A percentile compares a stretch with the other conserved stretches of the same genome.
Evolutionary conservation across 768 basidiomycete genomes (phyloP).

Genomic region (Hirschioporus abietinus): DNA sequence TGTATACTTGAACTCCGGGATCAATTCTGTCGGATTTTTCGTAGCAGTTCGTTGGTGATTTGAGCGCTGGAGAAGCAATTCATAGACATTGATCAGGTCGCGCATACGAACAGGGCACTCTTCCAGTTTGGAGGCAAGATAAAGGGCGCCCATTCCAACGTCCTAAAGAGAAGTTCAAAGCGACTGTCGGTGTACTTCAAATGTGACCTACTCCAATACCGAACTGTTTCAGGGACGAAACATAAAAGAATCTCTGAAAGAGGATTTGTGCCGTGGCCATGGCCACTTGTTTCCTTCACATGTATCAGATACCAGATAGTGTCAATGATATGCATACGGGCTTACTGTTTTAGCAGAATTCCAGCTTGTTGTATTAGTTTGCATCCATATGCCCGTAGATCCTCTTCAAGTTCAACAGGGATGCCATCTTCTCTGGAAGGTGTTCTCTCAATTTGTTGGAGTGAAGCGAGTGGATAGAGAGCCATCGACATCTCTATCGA

Average conservation of each 20-base stretch:
- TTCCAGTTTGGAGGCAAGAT: constrained; percentile 86
- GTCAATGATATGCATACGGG: background rate
- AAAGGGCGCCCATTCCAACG: constrained; percentile 83
- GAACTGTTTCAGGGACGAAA: constrained; percentile 91
- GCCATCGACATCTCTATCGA: constrained; percentile 35
- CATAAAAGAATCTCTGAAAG: constrained; percentile 96
- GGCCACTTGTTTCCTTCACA: constrained; percentile 83
- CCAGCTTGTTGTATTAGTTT: constrained; percentile 96
- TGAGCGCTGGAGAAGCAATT: constrained; percentile 77
- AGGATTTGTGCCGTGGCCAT: constrained; percentile 95
- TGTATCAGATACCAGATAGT: constrained; percentile 1
- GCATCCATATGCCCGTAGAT: constrained; percentile 86
- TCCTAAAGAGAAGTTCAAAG: constrained; percentile 43
- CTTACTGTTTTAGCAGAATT: constrained; percentile 83
- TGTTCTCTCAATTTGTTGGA: constrained; percentile 69
- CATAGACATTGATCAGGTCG: constrained; percentile 92
- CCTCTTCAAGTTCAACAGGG: constrained; percentile 75
- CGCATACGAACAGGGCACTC: constrained; percentile 89
- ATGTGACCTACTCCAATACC: constrained; percentile 72
- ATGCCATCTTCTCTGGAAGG: constrained; percentile 84
- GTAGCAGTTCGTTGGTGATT: constrained; percentile 40
- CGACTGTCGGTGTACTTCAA: background rate
- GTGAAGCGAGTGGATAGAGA: constrained; percentile 79
- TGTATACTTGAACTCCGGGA: constrained; percentile 50
- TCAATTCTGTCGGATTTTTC: constrained; percentile 22